These are phyloP conservation scores for Naganishia vaughanmartiniae DNA, from an alignment of 768 basidiomycete species.

Conservation along the genomic window DNA sequence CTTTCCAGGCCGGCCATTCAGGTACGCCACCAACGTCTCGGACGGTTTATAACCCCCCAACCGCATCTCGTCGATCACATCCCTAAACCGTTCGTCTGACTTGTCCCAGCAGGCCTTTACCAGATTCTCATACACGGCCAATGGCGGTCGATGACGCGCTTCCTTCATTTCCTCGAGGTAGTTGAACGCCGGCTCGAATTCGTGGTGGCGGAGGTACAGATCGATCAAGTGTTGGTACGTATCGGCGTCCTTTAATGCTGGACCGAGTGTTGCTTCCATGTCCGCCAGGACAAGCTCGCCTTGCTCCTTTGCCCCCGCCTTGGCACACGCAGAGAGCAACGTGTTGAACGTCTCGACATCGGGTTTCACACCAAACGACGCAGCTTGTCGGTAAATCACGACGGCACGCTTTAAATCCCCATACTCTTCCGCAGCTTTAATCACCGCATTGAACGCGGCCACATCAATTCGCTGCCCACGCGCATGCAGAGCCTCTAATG, in stretches of 20 bases:
- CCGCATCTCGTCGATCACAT: constrained; percentile 70
- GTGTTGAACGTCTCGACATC: constrained; percentile 67
- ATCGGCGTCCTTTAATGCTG: constrained; percentile 52
- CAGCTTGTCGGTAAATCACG: constrained; percentile 67
- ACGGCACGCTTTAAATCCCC: constrained; percentile 73
- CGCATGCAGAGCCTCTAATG: constrained; percentile 63
- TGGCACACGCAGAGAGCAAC: constrained; percentile 66
- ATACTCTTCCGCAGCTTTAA: constrained; percentile 63
- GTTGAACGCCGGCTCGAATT: constrained; percentile 82
- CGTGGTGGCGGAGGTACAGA: constrained; percentile 67
- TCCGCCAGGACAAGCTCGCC: constrained; percentile 68
- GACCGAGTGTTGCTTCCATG: constrained; percentile 56
- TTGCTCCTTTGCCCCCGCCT: constrained; percentile 62
- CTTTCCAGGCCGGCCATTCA: background rate
- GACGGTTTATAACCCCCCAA: constrained; percentile 34
- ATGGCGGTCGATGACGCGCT: constrained; percentile 58
- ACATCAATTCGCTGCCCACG: constrained; percentile 61
- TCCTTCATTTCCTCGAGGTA: constrained; percentile 86
- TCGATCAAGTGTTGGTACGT: constrained; percentile 69
- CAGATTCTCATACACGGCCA: constrained; percentile 62
- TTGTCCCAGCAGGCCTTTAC: constrained; percentile 60
- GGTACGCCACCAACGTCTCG: background rate
- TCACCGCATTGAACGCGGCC: constrained; percentile 64
- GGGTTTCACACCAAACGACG: constrained; percentile 61
- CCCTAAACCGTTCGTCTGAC: constrained; percentile 63